These are phyloP conservation scores for Alnus rubra DNA, from an alignment of 306 rosid species.

Conservation along the genomic window DNA sequence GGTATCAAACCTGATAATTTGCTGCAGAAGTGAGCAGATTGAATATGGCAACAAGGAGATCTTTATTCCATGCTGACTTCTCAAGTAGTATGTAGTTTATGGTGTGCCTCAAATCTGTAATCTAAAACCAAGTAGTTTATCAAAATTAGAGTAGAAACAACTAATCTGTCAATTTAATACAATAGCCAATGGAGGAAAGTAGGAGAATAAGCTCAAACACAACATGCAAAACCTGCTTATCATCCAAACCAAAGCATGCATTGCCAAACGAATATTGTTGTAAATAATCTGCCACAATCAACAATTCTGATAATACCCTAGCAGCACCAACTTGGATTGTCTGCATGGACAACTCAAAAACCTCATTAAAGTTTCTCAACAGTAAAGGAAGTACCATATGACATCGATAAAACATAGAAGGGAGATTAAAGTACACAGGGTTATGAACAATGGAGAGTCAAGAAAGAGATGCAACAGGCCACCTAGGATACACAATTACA, in stretches of 20 bases:
- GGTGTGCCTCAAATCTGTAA: constrained; percentile 59
- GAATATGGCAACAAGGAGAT: constrained; percentile 72
- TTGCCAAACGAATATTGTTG: constrained; percentile 63
- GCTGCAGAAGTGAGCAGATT: constrained; percentile 81
- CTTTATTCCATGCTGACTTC: constrained; percentile 64
- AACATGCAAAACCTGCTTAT: constrained; percentile 60
- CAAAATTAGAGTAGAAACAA: constrained; percentile 14
- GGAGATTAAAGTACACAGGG: constrained; percentile 7
- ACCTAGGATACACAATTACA: not conserved
- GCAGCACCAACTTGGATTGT: constrained; percentile 82
- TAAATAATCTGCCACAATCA: constrained; percentile 54
- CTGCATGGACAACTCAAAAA: constrained; percentile 44
- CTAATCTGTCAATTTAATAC: constrained; percentile 16
- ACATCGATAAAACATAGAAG: constrained; percentile 8
- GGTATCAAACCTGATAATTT: constrained; percentile 64
- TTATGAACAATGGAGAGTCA: not conserved
- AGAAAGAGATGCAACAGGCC: constrained; percentile 1
- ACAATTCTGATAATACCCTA: constrained; percentile 65
- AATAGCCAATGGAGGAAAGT: constrained; percentile 13
- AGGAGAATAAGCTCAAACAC: constrained; percentile 23
- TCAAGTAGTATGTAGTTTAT: constrained; percentile 59
- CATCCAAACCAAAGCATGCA: constrained; percentile 65
- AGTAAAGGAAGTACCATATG: constrained; percentile 26
- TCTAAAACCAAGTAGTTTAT: constrained; percentile 44
- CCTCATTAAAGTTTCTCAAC: constrained; percentile 23